Evolutionary conservation across 1,284 basidiomycete genomes (phyloP).

Genomic region (Gymnopus androsaceus): DNA sequence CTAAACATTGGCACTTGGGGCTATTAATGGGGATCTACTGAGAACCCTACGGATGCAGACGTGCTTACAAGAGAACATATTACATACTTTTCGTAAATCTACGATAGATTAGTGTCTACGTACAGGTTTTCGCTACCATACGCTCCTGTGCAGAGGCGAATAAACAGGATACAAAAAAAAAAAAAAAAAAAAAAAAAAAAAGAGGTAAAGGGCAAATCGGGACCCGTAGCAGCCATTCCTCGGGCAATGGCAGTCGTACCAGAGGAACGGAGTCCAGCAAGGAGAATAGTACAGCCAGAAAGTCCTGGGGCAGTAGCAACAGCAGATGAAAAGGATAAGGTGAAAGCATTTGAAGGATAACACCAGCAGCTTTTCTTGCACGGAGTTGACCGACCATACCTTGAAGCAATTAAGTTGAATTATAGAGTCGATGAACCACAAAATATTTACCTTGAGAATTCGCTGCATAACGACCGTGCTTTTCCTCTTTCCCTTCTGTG

Average conservation of each 20-base stretch:
- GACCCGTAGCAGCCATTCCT: conserved; percentile 95
- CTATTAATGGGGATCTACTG: no score
- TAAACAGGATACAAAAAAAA: no score
- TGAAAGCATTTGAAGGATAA: conserved; percentile 94
- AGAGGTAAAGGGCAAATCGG: conserved; percentile 96
- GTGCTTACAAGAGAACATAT: no score
- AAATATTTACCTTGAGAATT: conserved; percentile 82
- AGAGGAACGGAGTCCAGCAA: conserved; percentile 95
- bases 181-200: no score
- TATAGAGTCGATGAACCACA: background rate
- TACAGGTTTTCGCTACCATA: no score
- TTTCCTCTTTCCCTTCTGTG: no score
- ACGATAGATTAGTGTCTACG: no score
- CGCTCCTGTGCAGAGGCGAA: no score
- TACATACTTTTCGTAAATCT: no score
- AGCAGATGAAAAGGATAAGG: conserved; percentile 3
- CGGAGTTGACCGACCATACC: conserved; percentile 92
- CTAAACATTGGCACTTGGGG: no score
- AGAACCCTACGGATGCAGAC: no score
- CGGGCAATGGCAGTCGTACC: conserved; percentile 97
- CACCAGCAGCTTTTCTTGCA: conserved; percentile 94
- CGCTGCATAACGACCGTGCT: no score
- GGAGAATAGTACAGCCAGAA: conserved; percentile 92
- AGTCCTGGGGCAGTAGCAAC: conserved; percentile 73
- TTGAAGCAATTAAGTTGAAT: background rate